phyloP scores from a whole-genome alignment of 202 grass and related monocot genomes.

The Bolboschoenoplectus hybrid region DNA sequence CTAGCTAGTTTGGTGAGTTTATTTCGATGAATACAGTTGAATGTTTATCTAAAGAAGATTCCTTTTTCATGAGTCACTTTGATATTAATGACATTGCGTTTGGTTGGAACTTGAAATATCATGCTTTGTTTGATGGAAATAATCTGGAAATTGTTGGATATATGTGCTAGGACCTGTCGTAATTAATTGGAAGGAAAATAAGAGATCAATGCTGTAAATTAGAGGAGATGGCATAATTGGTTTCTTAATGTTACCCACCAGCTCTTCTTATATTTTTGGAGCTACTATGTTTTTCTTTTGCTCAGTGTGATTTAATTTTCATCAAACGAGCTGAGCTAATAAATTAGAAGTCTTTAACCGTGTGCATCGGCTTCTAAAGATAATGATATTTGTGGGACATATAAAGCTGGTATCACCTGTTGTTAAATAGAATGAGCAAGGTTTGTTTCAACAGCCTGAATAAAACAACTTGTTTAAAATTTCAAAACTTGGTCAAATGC shows the following conservation, averaged over 20 bases:
- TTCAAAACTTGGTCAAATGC: constrained; percentile 16
- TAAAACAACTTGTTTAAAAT: not conserved
- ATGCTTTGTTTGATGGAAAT: not conserved
- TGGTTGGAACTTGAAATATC: not conserved
- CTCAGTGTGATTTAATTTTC: not conserved
- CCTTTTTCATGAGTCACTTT: not conserved
- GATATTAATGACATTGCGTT: not conserved
- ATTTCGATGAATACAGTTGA: not conserved
- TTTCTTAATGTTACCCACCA: not conserved
- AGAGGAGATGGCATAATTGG: not conserved
- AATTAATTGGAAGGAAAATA: not conserved
- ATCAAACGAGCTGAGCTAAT: constrained; percentile 1
- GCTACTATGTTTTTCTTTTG: not conserved
- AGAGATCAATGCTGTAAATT: not conserved
- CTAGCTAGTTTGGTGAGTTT: not conserved
- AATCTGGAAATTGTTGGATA: not conserved
- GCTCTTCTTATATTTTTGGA: not conserved
- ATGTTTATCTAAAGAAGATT: constrained; percentile 18
- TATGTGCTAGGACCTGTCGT: not conserved
- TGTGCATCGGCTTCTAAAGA: not conserved
- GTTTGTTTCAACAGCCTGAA: not conserved
- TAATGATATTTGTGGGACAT: not conserved
- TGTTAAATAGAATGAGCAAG: constrained; percentile 12
- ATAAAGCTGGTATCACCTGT: not conserved
- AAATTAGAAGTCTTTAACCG: not conserved